These are phyloP conservation scores for Moesziomyces globuligerus DNA, from an alignment of 1,284 basidiomycete species.

Conservation along the genomic window DNA sequence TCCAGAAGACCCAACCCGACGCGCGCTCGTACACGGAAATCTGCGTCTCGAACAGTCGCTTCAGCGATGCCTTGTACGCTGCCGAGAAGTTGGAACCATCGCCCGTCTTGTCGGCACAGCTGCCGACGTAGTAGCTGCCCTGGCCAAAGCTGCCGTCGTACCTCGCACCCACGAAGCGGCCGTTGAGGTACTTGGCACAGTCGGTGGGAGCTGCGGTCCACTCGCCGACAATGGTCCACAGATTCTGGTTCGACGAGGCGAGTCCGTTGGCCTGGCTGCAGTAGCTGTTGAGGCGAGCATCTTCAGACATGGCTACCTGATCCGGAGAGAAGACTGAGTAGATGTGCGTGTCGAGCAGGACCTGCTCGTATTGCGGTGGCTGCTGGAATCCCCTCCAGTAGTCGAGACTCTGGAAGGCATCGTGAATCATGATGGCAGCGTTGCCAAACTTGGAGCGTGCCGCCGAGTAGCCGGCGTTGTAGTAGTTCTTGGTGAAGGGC, in stretches of 20 bases:
- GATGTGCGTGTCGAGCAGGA: constrained; percentile 76
- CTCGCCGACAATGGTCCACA: constrained; percentile 65
- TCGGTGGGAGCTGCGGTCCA: constrained; percentile 76
- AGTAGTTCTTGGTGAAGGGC: constrained; percentile 47
- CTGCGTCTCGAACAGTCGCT: constrained; percentile 87
- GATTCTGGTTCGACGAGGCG: constrained; percentile 46
- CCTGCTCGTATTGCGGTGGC: constrained; percentile 72
- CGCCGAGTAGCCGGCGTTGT: constrained; percentile 42
- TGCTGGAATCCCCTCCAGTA: constrained; percentile 80
- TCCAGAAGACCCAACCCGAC: constrained; percentile 83
- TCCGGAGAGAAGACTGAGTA: constrained; percentile 60
- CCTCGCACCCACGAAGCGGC: constrained; percentile 74
- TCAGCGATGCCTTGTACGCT: constrained; percentile 83
- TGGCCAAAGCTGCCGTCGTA: constrained; percentile 78
- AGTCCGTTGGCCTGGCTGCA: constrained; percentile 46
- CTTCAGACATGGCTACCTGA: constrained; percentile 39
- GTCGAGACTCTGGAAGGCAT: constrained; percentile 82
- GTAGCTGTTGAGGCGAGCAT: constrained; percentile 53
- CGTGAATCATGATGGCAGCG: constrained; percentile 74
- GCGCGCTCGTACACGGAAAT: constrained; percentile 64
- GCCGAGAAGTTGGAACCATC: constrained; percentile 77
- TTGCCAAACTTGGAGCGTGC: constrained; percentile 45
- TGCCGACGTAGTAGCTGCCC: constrained; percentile 72
- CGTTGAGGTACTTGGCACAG: constrained; percentile 83
- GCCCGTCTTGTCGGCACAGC: constrained; percentile 80